A percentile compares a stretch with the other conserved stretches of the same genome.
phyloP scores from a whole-genome alignment of 257 asterid species.

The Mentha longifolia region DNA sequence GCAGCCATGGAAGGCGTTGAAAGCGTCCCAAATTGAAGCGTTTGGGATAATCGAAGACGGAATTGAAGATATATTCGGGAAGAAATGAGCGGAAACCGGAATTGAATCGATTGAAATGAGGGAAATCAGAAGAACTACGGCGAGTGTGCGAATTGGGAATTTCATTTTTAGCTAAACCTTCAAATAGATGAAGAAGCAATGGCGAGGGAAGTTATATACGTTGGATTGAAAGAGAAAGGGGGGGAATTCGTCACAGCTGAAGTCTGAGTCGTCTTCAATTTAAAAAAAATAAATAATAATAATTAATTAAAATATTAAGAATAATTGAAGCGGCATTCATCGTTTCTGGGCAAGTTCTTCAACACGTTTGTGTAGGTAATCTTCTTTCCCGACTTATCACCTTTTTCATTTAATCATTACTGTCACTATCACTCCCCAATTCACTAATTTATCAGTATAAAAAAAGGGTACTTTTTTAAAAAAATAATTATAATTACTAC shows the following conservation, averaged over 20 bases:
- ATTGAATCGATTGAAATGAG: conserved; percentile 4
- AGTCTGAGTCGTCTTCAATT: conserved; percentile 1
- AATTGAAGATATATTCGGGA: conserved; percentile 58
- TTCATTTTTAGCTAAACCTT: conserved; percentile 33
- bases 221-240: neutral
- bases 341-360: neutral
- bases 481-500: too few relatives aligned
- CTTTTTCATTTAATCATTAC: neutral
- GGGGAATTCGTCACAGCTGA: neutral
- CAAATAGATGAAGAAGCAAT: neutral
- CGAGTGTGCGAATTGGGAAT: conserved; percentile 2
- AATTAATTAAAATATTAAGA: neutral
- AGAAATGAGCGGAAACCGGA: conserved; percentile 58
- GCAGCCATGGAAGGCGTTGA: conserved; percentile 56
- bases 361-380: neutral
- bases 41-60: conserved; percentile 53
- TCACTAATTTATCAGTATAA: too few relatives aligned
- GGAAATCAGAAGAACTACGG: conserved; percentile 14
- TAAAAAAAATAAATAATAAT: neutral
- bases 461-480: too few relatives aligned
- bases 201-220: neutral
- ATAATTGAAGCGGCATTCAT: neutral
- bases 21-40: conserved; percentile 61
- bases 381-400: neutral
- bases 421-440: neutral